These are phyloP conservation scores for Phytophthora podocarpi DNA, from an alignment of 352 stramenopile species.

Conservation along the genomic window DNA sequence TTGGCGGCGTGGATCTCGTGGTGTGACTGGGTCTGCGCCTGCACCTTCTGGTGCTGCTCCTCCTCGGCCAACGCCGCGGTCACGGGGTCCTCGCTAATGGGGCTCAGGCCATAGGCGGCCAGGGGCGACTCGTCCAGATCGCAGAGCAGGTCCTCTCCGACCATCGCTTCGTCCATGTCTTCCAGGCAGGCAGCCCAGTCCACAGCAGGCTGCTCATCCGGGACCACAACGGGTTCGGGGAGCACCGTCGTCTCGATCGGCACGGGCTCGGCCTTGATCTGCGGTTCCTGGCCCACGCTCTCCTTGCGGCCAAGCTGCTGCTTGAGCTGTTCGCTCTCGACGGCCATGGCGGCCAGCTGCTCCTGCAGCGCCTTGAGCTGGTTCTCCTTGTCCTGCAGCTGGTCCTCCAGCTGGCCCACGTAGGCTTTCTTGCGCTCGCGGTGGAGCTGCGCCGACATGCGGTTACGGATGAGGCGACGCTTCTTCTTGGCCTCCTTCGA, in stretches of 20 bases:
- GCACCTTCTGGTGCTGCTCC: conserved; percentile 34
- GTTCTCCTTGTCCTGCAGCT: conserved; percentile 81
- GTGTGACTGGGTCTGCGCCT: conserved; percentile 44
- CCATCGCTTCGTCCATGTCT: conserved; percentile 64
- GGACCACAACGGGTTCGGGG: conserved; percentile 31
- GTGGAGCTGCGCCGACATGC: conserved; percentile 89
- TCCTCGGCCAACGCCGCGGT: conserved; percentile 28
- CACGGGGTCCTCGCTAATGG: conserved; percentile 34
- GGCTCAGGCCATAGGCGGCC: conserved; percentile 38
- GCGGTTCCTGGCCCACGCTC: conserved; percentile 18
- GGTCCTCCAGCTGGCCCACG: conserved; percentile 84
- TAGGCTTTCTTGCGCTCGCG: conserved; percentile 90
- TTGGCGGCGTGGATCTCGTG: conserved; percentile 85
- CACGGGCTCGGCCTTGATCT: conserved; percentile 68
- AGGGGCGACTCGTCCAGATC: conserved; percentile 77
- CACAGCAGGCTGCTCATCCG: conserved; percentile 31
- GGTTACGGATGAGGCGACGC: conserved; percentile 85
- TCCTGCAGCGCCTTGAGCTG: conserved; percentile 80
- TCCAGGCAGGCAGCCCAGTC: conserved; percentile 67
- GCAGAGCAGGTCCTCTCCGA: conserved; percentile 65
- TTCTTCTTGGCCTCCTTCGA: conserved; percentile 93
- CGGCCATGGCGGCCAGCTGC: conserved; percentile 71
- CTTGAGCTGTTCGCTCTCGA: conserved; percentile 70
- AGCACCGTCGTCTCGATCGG: conserved; percentile 27
- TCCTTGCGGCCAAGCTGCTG: conserved; percentile 41